phyloP scores from a whole-genome alignment of 768 basidiomycete genomes.

The Porpolomopsis calyptriformis region DNA sequence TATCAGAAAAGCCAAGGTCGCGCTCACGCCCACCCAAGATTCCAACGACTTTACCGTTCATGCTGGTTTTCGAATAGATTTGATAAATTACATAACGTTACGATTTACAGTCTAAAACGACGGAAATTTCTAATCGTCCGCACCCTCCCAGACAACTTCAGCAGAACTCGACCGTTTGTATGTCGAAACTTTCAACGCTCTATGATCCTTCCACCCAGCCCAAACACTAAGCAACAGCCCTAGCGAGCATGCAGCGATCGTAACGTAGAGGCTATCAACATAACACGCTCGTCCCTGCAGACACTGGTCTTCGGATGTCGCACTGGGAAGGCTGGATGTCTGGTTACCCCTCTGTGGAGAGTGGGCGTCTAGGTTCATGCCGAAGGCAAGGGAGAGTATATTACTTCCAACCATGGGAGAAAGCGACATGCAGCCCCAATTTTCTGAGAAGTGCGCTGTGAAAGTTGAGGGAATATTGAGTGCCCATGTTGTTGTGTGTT shows the following conservation, averaged over 20 bases:
- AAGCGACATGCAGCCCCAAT: constrained; percentile 72
- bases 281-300: constrained; percentile 52
- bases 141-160: constrained; percentile 1
- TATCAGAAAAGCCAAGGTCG: neutral
- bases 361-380: constrained; percentile 70
- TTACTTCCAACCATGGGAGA: constrained; percentile 74
- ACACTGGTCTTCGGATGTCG: constrained; percentile 32
- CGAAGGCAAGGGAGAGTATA: constrained; percentile 76
- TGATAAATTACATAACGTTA: too few species aligned
- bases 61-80: too few species aligned
- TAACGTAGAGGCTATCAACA: constrained; percentile 43
- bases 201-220: constrained; percentile 40
- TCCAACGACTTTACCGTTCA: constrained; percentile 39
- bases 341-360: constrained; percentile 16
- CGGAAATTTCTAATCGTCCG: neutral
- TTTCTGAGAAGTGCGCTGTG: constrained; percentile 67
- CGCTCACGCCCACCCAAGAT: constrained; percentile 42
- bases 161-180: neutral
- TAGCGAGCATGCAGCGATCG: constrained; percentile 34
- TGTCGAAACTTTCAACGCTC: constrained; percentile 16
- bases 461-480: neutral
- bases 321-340: neutral
- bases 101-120: too few species aligned
- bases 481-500: neutral
- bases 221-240: constrained; percentile 39